Conservation (phyloP, 495 filamentous ascomycete genomes). For the Neurospora sp. region DNA sequence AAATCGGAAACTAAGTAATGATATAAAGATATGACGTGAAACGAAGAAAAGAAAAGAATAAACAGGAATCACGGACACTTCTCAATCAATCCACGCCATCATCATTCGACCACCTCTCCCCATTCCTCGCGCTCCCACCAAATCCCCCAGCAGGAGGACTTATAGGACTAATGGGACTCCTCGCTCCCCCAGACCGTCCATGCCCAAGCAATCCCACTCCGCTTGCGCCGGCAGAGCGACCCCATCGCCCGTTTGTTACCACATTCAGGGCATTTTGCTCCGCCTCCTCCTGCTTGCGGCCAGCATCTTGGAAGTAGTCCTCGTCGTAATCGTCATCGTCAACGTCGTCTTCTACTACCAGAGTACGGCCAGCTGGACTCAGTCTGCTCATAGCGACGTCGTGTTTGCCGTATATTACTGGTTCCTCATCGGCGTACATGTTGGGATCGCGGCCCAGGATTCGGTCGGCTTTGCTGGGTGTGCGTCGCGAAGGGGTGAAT, state of each 20-base stretch:
- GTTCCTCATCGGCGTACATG: conserved; percentile 31
- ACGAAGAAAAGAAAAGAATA: neutral
- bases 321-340: conserved; percentile 13
- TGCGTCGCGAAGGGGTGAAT: conserved; percentile 8
- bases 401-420: conserved; percentile 6
- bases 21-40: neutral
- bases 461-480: conserved; percentile 41
- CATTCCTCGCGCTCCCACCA: neutral
- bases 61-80: neutral
- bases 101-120: conserved; percentile 6
- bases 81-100: conserved; percentile 16
- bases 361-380: conserved; percentile 25
- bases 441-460: conserved; percentile 40
- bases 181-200: neutral
- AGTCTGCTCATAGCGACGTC: conserved; percentile 33
- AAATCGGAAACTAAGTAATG: neutral
- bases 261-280: conserved; percentile 32
- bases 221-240: conserved; percentile 23
- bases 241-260: conserved; percentile 31
- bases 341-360: conserved; percentile 23
- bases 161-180: neutral
- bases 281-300: conserved; percentile 16
- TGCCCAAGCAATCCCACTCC: conserved; percentile 26
- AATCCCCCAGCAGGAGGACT: neutral
- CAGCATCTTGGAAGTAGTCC: neutral